A percentile compares a stretch with the other conserved stretches of the same genome.
phyloP scores from a whole-genome alignment of 441 rosid genomes.

The Gossypium gossypioides region DNA sequence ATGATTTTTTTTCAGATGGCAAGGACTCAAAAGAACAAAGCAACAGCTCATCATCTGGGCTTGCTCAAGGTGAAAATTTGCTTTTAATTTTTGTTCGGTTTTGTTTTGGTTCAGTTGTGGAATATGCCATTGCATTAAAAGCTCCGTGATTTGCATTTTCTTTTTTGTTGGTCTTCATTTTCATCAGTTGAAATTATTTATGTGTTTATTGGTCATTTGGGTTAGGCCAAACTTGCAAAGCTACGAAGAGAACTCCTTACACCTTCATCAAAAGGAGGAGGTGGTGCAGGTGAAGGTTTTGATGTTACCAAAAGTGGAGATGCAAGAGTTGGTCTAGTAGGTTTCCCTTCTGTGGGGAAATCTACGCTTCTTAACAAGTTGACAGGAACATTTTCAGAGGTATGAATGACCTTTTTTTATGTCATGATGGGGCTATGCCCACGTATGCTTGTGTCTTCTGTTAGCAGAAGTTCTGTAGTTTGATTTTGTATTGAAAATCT shows the following conservation, averaged over 20 bases:
- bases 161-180: background rate
- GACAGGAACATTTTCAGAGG: slow-evolving; percentile 93
- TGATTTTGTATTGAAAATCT: background rate
- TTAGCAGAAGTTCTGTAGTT: background rate
- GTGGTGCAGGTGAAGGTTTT: slow-evolving; percentile 85
- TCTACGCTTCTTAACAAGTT: slow-evolving; percentile 85
- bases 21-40: slow-evolving; percentile 76
- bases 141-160: background rate
- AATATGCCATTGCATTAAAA: background rate
- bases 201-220: slow-evolving; percentile 1
- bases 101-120: background rate
- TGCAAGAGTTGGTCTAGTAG: slow-evolving; percentile 90
- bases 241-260: slow-evolving; percentile 83
- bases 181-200: background rate
- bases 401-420: slow-evolving; percentile 17
- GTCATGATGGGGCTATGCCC: background rate
- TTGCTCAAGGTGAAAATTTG: slow-evolving; percentile 60
- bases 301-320: slow-evolving; percentile 97
- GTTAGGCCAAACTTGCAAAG: slow-evolving; percentile 89
- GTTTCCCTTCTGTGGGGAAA: slow-evolving; percentile 94
- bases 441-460: background rate
- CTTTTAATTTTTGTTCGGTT: background rate
- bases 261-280: slow-evolving; percentile 82
- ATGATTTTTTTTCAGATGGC: slow-evolving; percentile 47
- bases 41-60: slow-evolving; percentile 88